These are phyloP conservation scores for Trichophyton rubrum DNA, from an alignment of 2,329 filamentous ascomycete species.

Conservation along the genomic window DNA sequence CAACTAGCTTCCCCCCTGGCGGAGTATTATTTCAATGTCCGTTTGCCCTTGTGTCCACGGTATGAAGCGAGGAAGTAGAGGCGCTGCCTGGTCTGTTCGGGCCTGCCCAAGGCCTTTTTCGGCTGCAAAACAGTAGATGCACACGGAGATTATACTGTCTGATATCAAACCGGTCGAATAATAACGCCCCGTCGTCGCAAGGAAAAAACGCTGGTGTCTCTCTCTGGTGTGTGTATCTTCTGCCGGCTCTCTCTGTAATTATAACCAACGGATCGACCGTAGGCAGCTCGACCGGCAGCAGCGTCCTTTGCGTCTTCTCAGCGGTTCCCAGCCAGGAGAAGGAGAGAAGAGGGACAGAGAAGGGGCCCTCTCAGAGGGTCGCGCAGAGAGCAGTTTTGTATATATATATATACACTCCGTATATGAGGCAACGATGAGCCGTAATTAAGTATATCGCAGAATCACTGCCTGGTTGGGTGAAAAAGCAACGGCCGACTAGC, in stretches of 20 bases:
- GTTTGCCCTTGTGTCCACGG: neutral
- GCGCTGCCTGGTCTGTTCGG: neutral
- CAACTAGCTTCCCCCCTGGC: neutral
- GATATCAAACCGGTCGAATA: neutral
- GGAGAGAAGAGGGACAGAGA: neutral
- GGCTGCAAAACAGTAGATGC: neutral
- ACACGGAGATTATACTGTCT: constrained; percentile 1
- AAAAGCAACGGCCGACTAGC: neutral
- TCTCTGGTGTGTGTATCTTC: neutral
- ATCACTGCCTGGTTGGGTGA: neutral
- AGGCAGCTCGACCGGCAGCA: neutral
- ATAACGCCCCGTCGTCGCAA: constrained; percentile 1
- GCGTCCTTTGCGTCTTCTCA: neutral
- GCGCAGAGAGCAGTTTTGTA: neutral
- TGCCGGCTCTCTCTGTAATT: neutral
- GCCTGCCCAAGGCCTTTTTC: neutral
- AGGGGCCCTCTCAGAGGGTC: neutral
- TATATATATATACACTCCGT: no score
- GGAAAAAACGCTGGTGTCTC: neutral
- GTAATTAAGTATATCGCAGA: no score
- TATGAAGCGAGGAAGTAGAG: neutral
- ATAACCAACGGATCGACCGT: neutral
- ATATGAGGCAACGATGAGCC: no score
- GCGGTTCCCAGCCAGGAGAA: neutral
- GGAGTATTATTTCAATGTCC: neutral